phyloP scores from a whole-genome alignment of 495 filamentous ascomycete species.

The Hypoxylon subgilvum region DNA sequence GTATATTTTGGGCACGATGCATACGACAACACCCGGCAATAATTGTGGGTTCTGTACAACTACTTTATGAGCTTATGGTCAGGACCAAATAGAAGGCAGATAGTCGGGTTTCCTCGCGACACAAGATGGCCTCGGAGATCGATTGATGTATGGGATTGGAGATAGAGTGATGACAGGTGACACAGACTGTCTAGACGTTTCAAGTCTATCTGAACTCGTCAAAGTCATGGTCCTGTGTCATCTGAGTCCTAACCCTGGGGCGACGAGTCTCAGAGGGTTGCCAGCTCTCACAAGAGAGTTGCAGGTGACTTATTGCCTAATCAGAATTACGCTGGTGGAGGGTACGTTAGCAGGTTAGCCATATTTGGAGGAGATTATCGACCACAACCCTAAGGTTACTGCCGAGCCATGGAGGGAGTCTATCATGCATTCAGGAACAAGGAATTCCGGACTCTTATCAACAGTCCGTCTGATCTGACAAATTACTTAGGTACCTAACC shows the following conservation, averaged over 20 bases:
- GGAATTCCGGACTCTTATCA: background rate
- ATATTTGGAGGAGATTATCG: too few relatives aligned
- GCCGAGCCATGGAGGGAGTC: constrained; percentile 20
- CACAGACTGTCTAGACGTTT: too few relatives aligned
- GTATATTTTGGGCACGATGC: constrained; percentile 11
- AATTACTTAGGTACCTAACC: constrained; percentile 1
- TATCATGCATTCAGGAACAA: constrained; percentile 18
- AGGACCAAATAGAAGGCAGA: constrained; percentile 9
- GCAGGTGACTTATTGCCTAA: constrained; percentile 23
- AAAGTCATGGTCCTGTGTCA: constrained; percentile 17
- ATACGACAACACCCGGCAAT: constrained; percentile 3
- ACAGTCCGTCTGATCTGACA: constrained; percentile 9
- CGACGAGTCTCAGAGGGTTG: constrained; percentile 4
- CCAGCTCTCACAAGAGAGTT: constrained; percentile 14
- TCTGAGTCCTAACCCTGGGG: constrained; percentile 6
- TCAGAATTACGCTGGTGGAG: constrained; percentile 6
- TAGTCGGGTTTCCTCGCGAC: background rate
- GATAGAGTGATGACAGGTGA: too few relatives aligned
- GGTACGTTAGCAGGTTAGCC: background rate
- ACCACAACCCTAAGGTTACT: constrained; percentile 14
- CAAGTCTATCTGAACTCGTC: constrained; percentile 2
- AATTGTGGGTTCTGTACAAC: background rate
- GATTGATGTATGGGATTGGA: too few relatives aligned
- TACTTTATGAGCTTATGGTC: constrained; percentile 20
- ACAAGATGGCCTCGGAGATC: too few relatives aligned